phyloP scores from a whole-genome alignment of 257 asterid species.

The Penstemon newberryi region DNA sequence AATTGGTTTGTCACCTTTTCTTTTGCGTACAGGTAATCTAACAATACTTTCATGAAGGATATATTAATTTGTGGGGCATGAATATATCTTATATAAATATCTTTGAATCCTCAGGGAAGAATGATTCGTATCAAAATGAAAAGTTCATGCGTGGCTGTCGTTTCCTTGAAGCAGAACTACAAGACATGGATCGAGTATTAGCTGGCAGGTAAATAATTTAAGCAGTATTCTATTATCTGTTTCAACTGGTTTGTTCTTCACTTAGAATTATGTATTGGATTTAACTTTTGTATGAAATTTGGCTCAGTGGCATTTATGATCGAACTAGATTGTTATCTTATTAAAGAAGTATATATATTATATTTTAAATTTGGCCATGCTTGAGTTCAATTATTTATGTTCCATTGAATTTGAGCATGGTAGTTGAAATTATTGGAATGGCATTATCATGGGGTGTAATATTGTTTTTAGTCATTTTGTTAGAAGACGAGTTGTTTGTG shows the following conservation, averaged over 20 bases:
- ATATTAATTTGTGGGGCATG: slow-evolving; percentile 3
- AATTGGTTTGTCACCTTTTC: slow-evolving; percentile 72
- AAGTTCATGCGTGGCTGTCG: slow-evolving; percentile 96
- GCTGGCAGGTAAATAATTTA: slow-evolving; percentile 64
- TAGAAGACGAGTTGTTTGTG: slow-evolving; percentile 38
- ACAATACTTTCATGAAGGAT: background rate
- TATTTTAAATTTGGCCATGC: slow-evolving; percentile 27
- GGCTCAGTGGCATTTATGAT: background rate
- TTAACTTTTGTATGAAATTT: background rate
- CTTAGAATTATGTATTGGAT: no score
- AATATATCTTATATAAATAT: slow-evolving; percentile 27
- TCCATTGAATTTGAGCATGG: slow-evolving; percentile 40
- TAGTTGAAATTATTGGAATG: slow-evolving; percentile 39
- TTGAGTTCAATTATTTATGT: slow-evolving; percentile 29
- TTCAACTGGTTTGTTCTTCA: background rate
- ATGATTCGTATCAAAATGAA: slow-evolving; percentile 69
- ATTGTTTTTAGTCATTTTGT: slow-evolving; percentile 31
- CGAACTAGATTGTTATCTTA: no score
- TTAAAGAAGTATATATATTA: background rate
- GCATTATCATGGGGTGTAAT: slow-evolving; percentile 32
- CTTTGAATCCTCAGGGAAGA: slow-evolving; percentile 53
- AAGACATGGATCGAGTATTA: slow-evolving; percentile 82
- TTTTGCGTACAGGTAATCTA: slow-evolving; percentile 70
- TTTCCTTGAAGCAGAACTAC: slow-evolving; percentile 96
- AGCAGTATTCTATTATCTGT: background rate